Percentiles rank a stretch among this genome's conserved stretches.
Evolutionary conservation across 2,329 filamentous ascomycete species (phyloP).

Genomic region (Penicillium sp.): DNA sequence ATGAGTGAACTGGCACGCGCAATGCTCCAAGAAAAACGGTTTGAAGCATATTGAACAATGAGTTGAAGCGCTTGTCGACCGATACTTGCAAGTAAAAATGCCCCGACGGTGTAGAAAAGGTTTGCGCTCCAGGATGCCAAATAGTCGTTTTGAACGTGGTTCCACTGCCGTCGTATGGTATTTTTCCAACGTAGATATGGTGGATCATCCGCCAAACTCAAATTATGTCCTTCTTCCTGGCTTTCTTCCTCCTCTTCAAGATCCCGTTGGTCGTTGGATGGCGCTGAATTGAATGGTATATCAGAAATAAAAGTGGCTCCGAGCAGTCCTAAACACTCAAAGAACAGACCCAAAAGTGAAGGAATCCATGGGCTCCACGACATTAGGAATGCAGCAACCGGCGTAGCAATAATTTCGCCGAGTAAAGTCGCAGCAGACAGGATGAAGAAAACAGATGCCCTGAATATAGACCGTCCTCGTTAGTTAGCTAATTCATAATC

Average conservation of each 20-base stretch:
- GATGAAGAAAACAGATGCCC: not conserved
- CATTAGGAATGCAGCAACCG: not conserved
- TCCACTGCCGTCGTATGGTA: not conserved
- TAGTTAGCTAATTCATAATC: too few relatives aligned
- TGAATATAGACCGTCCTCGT: too few relatives aligned
- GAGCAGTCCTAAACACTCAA: not conserved
- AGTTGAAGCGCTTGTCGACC: not conserved
- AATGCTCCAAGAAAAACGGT: not conserved
- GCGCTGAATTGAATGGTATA: too few relatives aligned
- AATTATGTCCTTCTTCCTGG: too few relatives aligned
- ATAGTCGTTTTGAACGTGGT: not conserved
- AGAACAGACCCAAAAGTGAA: not conserved
- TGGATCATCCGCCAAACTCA: too few relatives aligned
- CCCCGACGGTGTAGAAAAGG: not conserved
- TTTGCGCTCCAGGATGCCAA: not conserved
- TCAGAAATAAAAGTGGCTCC: not conserved
- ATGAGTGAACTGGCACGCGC: not conserved
- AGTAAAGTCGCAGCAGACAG: not conserved
- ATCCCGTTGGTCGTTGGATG: too few relatives aligned
- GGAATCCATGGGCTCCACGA: not conserved
- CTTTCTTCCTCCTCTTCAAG: too few relatives aligned
- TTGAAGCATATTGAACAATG: not conserved
- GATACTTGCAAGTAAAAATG: not conserved
- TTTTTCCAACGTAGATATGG: too few relatives aligned
- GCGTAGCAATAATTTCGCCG: not conserved